Evolutionary conservation across 345 rosid genomes (phyloP).

Genomic region (Kandelia obovata): DNA sequence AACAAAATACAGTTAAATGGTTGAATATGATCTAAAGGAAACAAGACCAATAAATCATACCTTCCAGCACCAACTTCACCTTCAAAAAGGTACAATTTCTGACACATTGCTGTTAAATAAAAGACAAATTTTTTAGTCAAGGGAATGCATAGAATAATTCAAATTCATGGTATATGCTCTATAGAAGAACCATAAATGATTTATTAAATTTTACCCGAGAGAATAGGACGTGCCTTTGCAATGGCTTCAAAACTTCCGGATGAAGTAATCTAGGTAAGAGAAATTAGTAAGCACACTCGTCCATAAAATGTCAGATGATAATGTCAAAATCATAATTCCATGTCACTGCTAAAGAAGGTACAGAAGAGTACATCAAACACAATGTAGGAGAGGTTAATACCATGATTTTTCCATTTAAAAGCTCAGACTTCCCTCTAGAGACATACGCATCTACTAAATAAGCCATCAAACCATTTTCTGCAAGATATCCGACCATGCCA

Average conservation of each 20-base stretch:
- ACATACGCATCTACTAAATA: slow-evolving; percentile 67
- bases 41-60: slow-evolving; percentile 36
- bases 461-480: slow-evolving; percentile 48
- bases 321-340: neutral
- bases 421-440: slow-evolving; percentile 55
- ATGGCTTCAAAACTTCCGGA: slow-evolving; percentile 77
- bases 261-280: slow-evolving; percentile 49
- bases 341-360: slow-evolving; percentile 8
- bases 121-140: slow-evolving; percentile 17
- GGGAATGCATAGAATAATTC: slow-evolving; percentile 10
- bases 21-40: neutral
- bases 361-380: neutral
- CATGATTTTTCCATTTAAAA: slow-evolving; percentile 61
- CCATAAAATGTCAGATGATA: slow-evolving; percentile 1
- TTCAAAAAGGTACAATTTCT: slow-evolving; percentile 61
- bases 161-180: slow-evolving; percentile 1
- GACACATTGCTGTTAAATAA: slow-evolving; percentile 59
- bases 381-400: slow-evolving; percentile 29
- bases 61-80: slow-evolving; percentile 84
- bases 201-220: slow-evolving; percentile 52
- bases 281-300: slow-evolving; percentile 5
- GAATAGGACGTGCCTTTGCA: slow-evolving; percentile 67
- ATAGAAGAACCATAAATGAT: slow-evolving; percentile 11
- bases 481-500: slow-evolving; percentile 22
- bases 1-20: slow-evolving; percentile 1